These are phyloP conservation scores for Parafenestella ontariensis DNA, from an alignment of 2,329 filamentous ascomycete species.

Conservation along the genomic window DNA sequence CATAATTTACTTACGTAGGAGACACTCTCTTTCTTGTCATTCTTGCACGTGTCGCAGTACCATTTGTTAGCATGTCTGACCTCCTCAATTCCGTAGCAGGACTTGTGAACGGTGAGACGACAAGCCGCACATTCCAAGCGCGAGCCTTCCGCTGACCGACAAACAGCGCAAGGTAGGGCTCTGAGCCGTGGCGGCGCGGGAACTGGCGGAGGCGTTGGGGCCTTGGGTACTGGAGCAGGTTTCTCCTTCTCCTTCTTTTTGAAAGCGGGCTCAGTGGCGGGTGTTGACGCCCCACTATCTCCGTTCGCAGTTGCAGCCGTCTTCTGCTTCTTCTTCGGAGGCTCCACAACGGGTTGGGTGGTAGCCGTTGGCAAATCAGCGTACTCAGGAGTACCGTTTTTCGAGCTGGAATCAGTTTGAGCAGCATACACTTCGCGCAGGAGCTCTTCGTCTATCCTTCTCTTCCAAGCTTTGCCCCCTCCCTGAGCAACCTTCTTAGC, in stretches of 20 bases:
- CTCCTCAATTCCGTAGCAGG: slow-evolving; percentile 88
- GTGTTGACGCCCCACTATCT: slow-evolving; percentile 56
- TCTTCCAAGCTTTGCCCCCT: slow-evolving; percentile 83
- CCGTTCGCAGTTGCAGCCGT: slow-evolving; percentile 51
- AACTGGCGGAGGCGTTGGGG: slow-evolving; percentile 64
- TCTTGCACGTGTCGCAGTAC: slow-evolving; percentile 94
- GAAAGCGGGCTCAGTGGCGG: slow-evolving; percentile 50
- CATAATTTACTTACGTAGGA: slow-evolving; percentile 72
- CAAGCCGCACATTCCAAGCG: slow-evolving; percentile 82
- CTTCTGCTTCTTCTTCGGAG: slow-evolving; percentile 68
- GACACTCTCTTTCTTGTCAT: slow-evolving; percentile 89
- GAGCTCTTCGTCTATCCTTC: slow-evolving; percentile 92
- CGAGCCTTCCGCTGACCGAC: slow-evolving; percentile 69
- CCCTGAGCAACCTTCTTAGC: slow-evolving; percentile 83
- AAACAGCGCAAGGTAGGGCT: slow-evolving; percentile 84
- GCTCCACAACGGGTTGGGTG: slow-evolving; percentile 51
- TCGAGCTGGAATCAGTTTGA: slow-evolving; percentile 37
- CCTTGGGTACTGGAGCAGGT: slow-evolving; percentile 55
- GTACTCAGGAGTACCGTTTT: slow-evolving; percentile 37
- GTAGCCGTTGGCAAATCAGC: slow-evolving; percentile 31
- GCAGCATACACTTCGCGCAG: slow-evolving; percentile 67
- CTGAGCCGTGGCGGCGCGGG: slow-evolving; percentile 82
- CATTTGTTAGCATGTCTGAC: slow-evolving; percentile 74
- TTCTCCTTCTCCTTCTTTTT: slow-evolving; percentile 49
- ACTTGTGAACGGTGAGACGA: slow-evolving; percentile 86